Conservation (phyloP, 257 asterid species). For the Solanum microdontum region DNA sequence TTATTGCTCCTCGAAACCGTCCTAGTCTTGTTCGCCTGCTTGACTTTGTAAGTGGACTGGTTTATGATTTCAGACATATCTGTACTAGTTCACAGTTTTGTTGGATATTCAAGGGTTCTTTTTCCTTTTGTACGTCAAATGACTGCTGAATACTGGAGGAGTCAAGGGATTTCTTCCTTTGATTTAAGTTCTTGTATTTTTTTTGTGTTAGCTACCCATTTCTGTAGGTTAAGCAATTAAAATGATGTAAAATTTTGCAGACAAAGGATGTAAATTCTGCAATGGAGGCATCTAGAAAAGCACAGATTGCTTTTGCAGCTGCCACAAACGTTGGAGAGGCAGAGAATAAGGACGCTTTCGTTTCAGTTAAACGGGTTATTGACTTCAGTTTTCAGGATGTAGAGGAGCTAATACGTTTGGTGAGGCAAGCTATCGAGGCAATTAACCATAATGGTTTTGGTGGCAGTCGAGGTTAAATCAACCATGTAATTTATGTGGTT, state of each 20-base stretch:
- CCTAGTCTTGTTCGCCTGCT: conserved; percentile 57
- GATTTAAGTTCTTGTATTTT: neutral
- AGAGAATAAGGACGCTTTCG: conserved; percentile 42
- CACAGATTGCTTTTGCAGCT: conserved; percentile 52
- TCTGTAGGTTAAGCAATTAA: conserved; percentile 2
- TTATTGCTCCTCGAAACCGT: conserved; percentile 50
- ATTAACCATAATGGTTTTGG: conserved; percentile 43
- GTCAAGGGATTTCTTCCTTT: neutral
- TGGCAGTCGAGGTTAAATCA: conserved; percentile 34
- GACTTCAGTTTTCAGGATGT: conserved; percentile 78
- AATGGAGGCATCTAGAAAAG: conserved; percentile 77
- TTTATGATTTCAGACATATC: neutral
- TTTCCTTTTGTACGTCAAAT: neutral
- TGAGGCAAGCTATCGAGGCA: conserved; percentile 43
- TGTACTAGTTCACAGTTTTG: neutral
- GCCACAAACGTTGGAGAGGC: conserved; percentile 45
- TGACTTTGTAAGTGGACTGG: conserved; percentile 61
- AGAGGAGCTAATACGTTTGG: conserved; percentile 51
- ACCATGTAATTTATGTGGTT: conserved; percentile 29
- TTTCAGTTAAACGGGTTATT: conserved; percentile 49
- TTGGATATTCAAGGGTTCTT: neutral
- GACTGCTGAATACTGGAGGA: neutral
- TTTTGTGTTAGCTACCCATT: neutral
- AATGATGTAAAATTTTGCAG: conserved; percentile 23
- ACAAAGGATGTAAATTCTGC: conserved; percentile 62